These are phyloP conservation scores for Ascochyta viciae-villosae DNA, from an alignment of 2,329 filamentous ascomycete genomes.

Conservation along the genomic window DNA sequence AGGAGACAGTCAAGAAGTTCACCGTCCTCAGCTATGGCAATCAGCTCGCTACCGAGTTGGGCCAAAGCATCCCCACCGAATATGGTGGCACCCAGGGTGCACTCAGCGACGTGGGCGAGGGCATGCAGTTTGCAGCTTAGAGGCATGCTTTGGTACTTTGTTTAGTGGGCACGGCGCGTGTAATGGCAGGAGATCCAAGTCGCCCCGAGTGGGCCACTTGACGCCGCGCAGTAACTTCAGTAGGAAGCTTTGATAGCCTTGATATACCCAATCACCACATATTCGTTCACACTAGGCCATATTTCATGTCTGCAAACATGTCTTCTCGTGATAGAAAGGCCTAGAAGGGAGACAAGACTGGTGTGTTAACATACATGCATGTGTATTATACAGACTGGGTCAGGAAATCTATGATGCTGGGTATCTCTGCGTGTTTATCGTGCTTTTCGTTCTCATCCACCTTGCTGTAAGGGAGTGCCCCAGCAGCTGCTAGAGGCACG, in stretches of 20 bases:
- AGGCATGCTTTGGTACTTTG: neutral
- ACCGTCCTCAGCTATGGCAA: slow-evolving; percentile 64
- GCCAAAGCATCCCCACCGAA: slow-evolving; percentile 70
- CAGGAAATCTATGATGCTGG: slow-evolving; percentile 4
- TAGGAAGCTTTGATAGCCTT: slow-evolving; percentile 14
- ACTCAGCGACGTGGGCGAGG: slow-evolving; percentile 55
- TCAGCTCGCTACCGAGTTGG: slow-evolving; percentile 71
- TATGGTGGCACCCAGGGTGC: slow-evolving; percentile 77
- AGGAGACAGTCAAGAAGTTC: slow-evolving; percentile 59
- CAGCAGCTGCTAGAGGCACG: neutral
- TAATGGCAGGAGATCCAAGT: slow-evolving; percentile 28
- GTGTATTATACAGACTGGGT: neutral
- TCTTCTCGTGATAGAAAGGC: neutral
- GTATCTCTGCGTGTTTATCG: neutral
- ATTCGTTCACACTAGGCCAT: neutral
- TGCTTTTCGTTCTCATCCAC: neutral
- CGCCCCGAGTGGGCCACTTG: neutral
- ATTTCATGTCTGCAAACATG: neutral
- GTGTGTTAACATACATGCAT: neutral
- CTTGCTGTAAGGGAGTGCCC: neutral
- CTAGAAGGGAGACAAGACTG: no score
- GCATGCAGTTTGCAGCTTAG: slow-evolving; percentile 45
- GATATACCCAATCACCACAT: slow-evolving; percentile 24
- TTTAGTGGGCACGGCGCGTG: neutral
- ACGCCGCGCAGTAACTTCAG: neutral